phyloP scores from a whole-genome alignment of 768 basidiomycete species.

The Krasilnikovozyma curviuscula region DNA sequence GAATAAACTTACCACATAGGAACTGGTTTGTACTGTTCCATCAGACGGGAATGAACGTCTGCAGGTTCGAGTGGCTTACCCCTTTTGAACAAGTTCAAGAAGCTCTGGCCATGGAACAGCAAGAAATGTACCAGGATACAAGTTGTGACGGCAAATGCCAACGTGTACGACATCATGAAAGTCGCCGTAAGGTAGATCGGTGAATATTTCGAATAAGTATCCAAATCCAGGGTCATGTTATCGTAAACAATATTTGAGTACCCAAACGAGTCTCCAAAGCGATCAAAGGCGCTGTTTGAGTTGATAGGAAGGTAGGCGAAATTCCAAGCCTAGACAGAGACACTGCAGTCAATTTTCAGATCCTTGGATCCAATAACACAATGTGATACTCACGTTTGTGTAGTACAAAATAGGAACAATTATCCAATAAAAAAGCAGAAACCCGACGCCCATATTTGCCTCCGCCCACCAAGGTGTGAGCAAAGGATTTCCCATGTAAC shows the following conservation, averaged over 20 bases:
- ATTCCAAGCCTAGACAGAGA: constrained; percentile 47
- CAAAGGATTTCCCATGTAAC: constrained; percentile 52
- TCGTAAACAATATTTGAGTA: constrained; percentile 47
- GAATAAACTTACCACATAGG: constrained; percentile 22
- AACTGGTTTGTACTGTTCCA: constrained; percentile 69
- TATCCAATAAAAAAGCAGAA: constrained; percentile 85
- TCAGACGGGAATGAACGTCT: constrained; percentile 86
- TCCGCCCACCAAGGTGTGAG: constrained; percentile 95
- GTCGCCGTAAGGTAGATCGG: constrained; percentile 78
- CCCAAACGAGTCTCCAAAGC: constrained; percentile 57
- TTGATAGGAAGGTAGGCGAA: constrained; percentile 78
- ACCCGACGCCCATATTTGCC: constrained; percentile 68
- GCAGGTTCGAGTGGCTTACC: constrained; percentile 59
- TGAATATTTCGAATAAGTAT: constrained; percentile 65
- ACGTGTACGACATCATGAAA: constrained; percentile 70
- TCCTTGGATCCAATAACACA: too few relatives aligned
- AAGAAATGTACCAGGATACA: constrained; percentile 71
- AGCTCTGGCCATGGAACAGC: constrained; percentile 52
- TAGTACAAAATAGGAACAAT: constrained; percentile 81
- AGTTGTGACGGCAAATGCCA: constrained; percentile 65
- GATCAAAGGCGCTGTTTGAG: constrained; percentile 58
- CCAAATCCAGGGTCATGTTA: constrained; percentile 48
- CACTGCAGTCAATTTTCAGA: too few relatives aligned
- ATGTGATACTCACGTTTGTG: constrained; percentile 48
- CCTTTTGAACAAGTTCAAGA: constrained; percentile 36